Percentiles rank a stretch among this genome's conserved stretches.
phyloP scores from a whole-genome alignment of 768 basidiomycete genomes.

The Tricholomella constricta region DNA sequence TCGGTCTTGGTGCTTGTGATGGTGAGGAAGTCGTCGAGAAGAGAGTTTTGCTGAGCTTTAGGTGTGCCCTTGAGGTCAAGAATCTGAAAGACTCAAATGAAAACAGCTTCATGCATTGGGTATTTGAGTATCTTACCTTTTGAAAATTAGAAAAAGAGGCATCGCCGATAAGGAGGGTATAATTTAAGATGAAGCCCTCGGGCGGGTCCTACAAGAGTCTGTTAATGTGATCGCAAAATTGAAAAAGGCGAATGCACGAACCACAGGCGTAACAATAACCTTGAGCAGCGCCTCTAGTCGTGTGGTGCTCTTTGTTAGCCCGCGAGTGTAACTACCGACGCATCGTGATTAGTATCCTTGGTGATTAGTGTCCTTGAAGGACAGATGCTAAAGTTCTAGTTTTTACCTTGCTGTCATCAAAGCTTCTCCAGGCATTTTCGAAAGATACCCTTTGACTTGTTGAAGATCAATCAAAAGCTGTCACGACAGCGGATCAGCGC shows the following conservation, averaged over 20 bases:
- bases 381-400: neutral
- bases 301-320: conserved; percentile 77
- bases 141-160: conserved; percentile 97
- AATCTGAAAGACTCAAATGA: conserved; percentile 52
- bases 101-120: neutral
- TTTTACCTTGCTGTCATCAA: conserved; percentile 56
- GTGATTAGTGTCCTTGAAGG: neutral
- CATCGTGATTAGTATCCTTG: conserved; percentile 5
- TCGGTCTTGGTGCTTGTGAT: conserved; percentile 92
- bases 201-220: conserved; percentile 67
- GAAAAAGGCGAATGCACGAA: conserved; percentile 36
- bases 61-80: conserved; percentile 94
- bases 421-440: conserved; percentile 80
- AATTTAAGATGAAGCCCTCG: conserved; percentile 94
- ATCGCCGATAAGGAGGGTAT: conserved; percentile 92
- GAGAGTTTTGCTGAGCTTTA: conserved; percentile 80
- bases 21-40: conserved; percentile 89
- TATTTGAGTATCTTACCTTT: conserved; percentile 59
- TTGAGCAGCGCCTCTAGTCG: conserved; percentile 91
- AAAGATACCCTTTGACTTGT: conserved; percentile 77
- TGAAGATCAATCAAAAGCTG: conserved; percentile 92
- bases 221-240: neutral
- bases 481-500: conserved; percentile 14
- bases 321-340: conserved; percentile 74
- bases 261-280: conserved; percentile 91